phyloP scores from a whole-genome alignment of 352 stramenopile species.

The Pythium volutum region DNA sequence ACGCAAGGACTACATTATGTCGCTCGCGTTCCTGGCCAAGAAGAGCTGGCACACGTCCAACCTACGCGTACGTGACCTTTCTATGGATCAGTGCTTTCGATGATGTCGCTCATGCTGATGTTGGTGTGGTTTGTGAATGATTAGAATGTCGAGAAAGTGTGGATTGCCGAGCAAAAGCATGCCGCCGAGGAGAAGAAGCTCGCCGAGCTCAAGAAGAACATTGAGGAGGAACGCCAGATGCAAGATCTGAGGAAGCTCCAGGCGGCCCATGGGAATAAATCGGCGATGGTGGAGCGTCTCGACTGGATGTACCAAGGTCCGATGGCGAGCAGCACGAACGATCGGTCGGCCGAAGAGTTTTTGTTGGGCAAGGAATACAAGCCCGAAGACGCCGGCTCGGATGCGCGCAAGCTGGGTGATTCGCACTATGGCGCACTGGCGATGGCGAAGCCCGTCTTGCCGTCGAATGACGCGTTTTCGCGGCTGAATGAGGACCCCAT shows the following conservation, averaged over 20 bases:
- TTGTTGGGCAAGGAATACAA: conserved; percentile 92
- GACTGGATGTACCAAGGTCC: conserved; percentile 98
- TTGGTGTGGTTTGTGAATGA: not conserved
- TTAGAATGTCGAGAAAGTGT: conserved; percentile 97
- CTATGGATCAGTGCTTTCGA: not conserved
- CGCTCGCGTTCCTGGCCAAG: conserved; percentile 93
- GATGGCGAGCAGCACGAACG: conserved; percentile 51
- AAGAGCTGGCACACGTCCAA: conserved; percentile 98
- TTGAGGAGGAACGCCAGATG: conserved; percentile 94
- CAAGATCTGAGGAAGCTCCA: conserved; percentile 94
- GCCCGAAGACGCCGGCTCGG: conserved; percentile 35
- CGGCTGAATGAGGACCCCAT: conserved; percentile 95
- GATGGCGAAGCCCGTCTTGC: conserved; percentile 43
- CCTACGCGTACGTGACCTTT: conserved; percentile 61
- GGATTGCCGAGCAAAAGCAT: conserved; percentile 95
- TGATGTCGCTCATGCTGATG: not conserved
- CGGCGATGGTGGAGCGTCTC: conserved; percentile 74
- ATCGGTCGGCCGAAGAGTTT: conserved; percentile 87
- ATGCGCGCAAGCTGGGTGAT: conserved; percentile 50
- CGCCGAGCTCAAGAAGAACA: conserved; percentile 94
- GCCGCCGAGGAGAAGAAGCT: conserved; percentile 92
- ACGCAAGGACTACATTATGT: conserved; percentile 41
- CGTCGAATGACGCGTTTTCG: conserved; percentile 91
- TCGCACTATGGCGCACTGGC: conserved; percentile 70
- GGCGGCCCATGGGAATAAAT: conserved; percentile 79